Conservation (phyloP, 2,329 filamentous ascomycete species). For the Aspergillus viridinutans region DNA sequence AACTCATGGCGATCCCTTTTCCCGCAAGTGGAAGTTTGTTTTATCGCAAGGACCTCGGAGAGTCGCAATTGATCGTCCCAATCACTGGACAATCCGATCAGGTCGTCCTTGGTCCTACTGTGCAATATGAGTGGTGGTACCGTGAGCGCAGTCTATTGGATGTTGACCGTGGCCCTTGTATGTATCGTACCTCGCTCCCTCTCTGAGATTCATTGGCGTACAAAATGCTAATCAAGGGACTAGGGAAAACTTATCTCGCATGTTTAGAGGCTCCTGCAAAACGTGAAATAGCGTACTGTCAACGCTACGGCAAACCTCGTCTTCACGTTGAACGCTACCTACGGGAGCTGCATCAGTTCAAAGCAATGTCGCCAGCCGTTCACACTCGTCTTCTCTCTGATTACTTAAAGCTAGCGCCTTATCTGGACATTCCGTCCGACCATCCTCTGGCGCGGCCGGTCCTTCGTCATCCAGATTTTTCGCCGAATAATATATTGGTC, state of each 20-base stretch:
- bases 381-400: conserved; percentile 13
- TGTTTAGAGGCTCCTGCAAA: conserved; percentile 20
- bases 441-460: conserved; percentile 17
- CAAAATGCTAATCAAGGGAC: conserved; percentile 3
- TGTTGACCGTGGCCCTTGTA: conserved; percentile 23
- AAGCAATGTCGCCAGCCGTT: conserved; percentile 6
- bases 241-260: conserved; percentile 10
- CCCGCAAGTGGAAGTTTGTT: conserved; percentile 28
- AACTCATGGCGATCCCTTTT: conserved; percentile 19
- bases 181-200: not conserved
- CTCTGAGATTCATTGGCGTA: not conserved
- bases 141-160: conserved; percentile 14
- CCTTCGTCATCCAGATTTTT: conserved; percentile 24
- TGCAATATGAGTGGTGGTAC: conserved; percentile 24
- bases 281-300: conserved; percentile 21
- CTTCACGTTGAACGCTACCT: conserved; percentile 18
- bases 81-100: not conserved
- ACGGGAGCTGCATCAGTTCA: conserved; percentile 18
- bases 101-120: conserved; percentile 22
- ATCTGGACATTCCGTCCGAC: conserved; percentile 12
- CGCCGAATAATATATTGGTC: conserved; percentile 30
- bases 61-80: conserved; percentile 4
- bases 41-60: conserved; percentile 15
- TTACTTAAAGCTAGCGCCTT: conserved; percentile 14
- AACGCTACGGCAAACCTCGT: conserved; percentile 19